Base-by-base conservation (phyloP, 495 filamentous ascomycete genomes). In the Aspergillus egyptiacus region DNA sequence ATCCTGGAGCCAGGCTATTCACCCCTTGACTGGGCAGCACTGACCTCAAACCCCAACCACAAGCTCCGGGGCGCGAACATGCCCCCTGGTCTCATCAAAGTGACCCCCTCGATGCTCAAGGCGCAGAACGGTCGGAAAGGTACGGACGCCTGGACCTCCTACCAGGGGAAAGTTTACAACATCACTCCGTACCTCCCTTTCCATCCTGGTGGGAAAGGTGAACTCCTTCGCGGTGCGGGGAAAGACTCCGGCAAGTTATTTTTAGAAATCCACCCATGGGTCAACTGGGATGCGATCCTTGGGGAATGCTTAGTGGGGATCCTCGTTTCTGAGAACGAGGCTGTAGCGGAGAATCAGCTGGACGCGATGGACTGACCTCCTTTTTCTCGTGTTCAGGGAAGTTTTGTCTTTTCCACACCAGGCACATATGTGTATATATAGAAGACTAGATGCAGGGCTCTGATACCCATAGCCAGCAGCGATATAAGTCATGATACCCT, bases 201-300 rank as follows among this genome's bases (percentile, higher is more conserved):
- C 61, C 93, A 98, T 59, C 93, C 93, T 0, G 93, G 93, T 27
- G 93, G 93, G 3, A 87, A 85, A 68, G 84, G 81, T 3, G 89
- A 98, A 70, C 59, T 97, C 57, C 72, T 95, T 64, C 76, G 85
- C 18, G 84, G 76, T 13, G 91, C 90, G 2, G 93, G 88, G 14
- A 75, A 70, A 62, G 74, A 78, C 38, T 73, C 68, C 11, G 87
- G 82, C 28, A 82, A 81, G 70, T 56, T 98, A 59, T 97, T 98
- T 65, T 81, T 84, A 53, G 89, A 96, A 71, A 78, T 91, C 18
- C 93, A 98, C 73, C 89, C 91, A 14, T 98, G 94, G 93, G 91
- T 98, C 8, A 98, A 95, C 58, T 95, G 88, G 75, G 94, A 97
- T 71, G 86, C 84, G 3, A 96, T 98, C 80, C 66, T 98, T 44